phyloP scores from a whole-genome alignment of 139 green algal species.

The Asterochloris sp. region DNA sequence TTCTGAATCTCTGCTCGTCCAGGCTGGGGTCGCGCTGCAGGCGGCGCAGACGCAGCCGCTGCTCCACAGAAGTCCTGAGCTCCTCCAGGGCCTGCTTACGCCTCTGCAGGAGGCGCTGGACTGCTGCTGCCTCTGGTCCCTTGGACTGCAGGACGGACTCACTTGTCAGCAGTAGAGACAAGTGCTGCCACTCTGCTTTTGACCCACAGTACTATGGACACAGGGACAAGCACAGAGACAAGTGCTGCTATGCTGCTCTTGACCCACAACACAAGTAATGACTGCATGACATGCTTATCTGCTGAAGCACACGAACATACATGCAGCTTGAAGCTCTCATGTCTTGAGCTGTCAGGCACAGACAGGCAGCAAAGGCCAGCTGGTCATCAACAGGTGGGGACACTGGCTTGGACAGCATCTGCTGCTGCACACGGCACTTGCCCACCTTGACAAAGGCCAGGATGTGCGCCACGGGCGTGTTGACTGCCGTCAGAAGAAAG shows the following conservation, averaged over 20 bases:
- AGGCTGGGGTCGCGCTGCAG: slow-evolving; percentile 39
- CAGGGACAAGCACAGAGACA: too few species aligned
- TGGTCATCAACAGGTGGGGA: too few species aligned
- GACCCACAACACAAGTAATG: background rate
- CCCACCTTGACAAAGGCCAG: too few species aligned
- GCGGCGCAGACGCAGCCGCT: slow-evolving; percentile 33
- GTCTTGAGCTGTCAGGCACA: too few species aligned
- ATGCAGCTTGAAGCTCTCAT: too few species aligned
- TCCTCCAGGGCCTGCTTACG: slow-evolving; percentile 12
- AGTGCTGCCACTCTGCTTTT: background rate
- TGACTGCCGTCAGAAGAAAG: background rate
- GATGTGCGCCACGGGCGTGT: too few species aligned
- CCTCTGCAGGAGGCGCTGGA: background rate
- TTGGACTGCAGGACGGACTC: background rate
- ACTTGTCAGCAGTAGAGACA: background rate
- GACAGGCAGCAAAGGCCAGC: too few species aligned
- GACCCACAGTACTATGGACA: background rate
- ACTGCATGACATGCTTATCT: background rate
- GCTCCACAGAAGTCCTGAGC: slow-evolving; percentile 32
- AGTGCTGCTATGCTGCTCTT: background rate
- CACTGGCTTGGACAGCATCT: too few species aligned
- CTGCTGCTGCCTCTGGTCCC: background rate
- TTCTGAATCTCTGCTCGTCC: slow-evolving; percentile 21
- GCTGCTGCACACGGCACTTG: too few species aligned
- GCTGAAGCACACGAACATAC: too few species aligned